phyloP scores from a whole-genome alignment of 1,284 basidiomycete species.

The Cutaneotrichosporon sp. region DNA sequence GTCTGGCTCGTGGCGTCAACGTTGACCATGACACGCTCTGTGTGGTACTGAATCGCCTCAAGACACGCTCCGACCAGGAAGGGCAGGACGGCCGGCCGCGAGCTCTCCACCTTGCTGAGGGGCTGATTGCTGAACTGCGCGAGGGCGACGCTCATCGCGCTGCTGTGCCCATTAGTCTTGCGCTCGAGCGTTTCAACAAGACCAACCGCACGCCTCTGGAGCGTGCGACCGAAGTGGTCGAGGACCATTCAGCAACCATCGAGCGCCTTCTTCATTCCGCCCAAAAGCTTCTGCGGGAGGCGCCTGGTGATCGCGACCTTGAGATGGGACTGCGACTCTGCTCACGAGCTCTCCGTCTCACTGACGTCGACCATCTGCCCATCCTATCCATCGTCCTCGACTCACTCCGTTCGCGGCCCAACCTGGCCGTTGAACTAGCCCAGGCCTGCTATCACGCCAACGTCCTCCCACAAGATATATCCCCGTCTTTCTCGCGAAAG shows the following conservation, averaged over 20 bases:
- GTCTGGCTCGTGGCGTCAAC: conserved; percentile 13
- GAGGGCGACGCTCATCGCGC: conserved; percentile 5
- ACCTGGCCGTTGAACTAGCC: background rate
- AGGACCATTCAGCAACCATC: background rate
- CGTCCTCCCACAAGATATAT: background rate
- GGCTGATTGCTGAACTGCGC: conserved; percentile 10
- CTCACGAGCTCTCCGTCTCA: background rate
- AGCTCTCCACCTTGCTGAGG: background rate
- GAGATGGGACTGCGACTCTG: conserved; percentile 16
- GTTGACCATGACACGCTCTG: conserved; percentile 3
- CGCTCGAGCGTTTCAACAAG: conserved; percentile 5
- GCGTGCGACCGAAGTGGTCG: background rate
- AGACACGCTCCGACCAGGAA: conserved; percentile 3
- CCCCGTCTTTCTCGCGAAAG: background rate
- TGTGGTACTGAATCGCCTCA: conserved; percentile 4
- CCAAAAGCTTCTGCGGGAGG: background rate
- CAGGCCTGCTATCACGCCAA: background rate
- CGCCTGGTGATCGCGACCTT: background rate
- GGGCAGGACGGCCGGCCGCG: background rate
- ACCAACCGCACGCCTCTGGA: conserved; percentile 1
- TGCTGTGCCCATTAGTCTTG: conserved; percentile 11
- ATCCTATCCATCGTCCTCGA: background rate
- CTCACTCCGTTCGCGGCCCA: background rate
- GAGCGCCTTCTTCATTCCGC: background rate
- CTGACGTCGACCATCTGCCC: conserved; percentile 3